Conservation (phyloP, 306 rosid species). For the Rosa chinensis region DNA sequence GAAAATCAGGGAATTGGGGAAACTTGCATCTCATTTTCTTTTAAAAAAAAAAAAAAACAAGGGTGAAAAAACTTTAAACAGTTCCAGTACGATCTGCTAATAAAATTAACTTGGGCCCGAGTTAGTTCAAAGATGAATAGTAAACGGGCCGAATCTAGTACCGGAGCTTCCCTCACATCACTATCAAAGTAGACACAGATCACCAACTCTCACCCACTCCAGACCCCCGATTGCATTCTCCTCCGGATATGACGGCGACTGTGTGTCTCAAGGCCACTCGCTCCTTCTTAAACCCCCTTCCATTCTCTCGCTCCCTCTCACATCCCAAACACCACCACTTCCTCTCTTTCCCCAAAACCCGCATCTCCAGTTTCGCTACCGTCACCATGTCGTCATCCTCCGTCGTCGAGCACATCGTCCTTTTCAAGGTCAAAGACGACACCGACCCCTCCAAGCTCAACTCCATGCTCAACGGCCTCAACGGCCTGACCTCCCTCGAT, state of each 20-base stretch:
- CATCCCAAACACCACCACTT: constrained; percentile 15
- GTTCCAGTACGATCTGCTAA: too few species aligned
- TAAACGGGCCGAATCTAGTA: background rate
- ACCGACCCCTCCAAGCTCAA: constrained; percentile 59
- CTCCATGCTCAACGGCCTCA: constrained; percentile 54
- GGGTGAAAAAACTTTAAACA: too few species aligned
- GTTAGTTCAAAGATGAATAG: background rate
- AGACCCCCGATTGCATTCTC: too few species aligned
- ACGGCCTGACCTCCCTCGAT: constrained; percentile 54
- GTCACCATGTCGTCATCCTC: constrained; percentile 35
- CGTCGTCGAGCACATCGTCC: constrained; percentile 72
- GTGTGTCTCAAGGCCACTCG: constrained; percentile 26
- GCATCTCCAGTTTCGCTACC: background rate
- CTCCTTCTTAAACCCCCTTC: constrained; percentile 10
- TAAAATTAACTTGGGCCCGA: too few species aligned
- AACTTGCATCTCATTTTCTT: too few species aligned
- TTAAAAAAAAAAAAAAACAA: too few species aligned
- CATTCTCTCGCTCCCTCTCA: constrained; percentile 25
- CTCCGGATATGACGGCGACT: constrained; percentile 5
- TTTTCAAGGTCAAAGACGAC: constrained; percentile 77
- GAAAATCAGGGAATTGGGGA: too few species aligned
- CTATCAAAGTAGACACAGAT: background rate
- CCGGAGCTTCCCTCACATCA: background rate
- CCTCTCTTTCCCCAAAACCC: background rate
- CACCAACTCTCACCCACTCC: background rate